Base-by-base conservation (phyloP, 2,329 filamentous ascomycete genomes). In the Fusarium praegraminearum region DNA sequence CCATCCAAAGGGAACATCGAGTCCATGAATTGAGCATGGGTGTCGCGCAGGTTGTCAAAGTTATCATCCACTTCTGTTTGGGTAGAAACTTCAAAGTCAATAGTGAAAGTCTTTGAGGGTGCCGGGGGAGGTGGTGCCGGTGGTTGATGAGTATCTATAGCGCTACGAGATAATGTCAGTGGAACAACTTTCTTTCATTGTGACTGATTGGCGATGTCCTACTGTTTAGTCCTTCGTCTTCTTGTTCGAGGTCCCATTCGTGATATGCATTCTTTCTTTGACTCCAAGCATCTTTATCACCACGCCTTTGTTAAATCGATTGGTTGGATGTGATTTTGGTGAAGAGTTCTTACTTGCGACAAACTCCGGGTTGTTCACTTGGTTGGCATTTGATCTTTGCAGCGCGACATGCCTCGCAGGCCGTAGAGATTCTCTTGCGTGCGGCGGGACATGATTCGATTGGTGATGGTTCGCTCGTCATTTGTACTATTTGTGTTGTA, bases 331-430 rank as follows among this genome's bases (percentile, higher is more conserved):
- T 43, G 44, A n/a, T 35, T 24, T 18, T 26, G 18, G 30, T 11
- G 3, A 16, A 40, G n/a, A 15, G 46, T 44, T n/a, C 66, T 58
- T 79, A 87, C 86, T 84, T 83, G 75, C 81, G 83, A 72, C 86
- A 88, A 32, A 85, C 83, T 13, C 81, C 81, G 5, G 80, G 76
- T 69, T 84, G 82, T 28, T 80, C 78, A 61, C 83, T 83, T 7
- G 83, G 77, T 64, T 83, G 82, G 67, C 86, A 88, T 59, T 83
- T 86, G 24, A 86, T 80, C 77, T 87, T 88, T 59, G 85, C 83
- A 13, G 77, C 79, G 56, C 86, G 79, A 66, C 86, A 88, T 4
- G 84, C 83, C 75, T 88, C 86, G 58, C 86, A 88, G 22, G 86
- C 80, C 78, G 87, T 80, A 20, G 73, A 73, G 18, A 75, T 50